These are phyloP conservation scores for Xylariaceae sp. DNA, from an alignment of 2,329 filamentous ascomycete genomes.

Conservation along the genomic window DNA sequence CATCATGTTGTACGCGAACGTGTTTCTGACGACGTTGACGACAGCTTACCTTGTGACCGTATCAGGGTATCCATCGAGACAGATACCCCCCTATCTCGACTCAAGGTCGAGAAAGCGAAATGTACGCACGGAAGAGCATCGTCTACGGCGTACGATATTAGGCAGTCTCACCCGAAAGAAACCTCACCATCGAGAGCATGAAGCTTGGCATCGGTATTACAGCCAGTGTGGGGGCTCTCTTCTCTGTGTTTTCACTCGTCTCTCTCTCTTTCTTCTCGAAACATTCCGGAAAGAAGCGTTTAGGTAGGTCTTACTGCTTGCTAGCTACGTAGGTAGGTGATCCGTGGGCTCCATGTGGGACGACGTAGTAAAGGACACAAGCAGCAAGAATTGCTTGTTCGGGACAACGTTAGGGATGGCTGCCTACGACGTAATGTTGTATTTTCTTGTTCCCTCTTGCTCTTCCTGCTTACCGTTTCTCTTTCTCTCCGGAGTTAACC, in stretches of 20 bases:
- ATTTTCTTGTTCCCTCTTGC: not conserved
- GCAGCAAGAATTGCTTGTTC: not conserved
- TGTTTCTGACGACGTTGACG: not conserved
- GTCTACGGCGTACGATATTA: slow-evolving; percentile 9
- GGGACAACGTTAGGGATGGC: not conserved
- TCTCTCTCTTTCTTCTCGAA: not conserved
- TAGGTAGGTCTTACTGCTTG: not conserved
- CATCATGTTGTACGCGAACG: not conserved
- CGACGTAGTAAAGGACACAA: not conserved
- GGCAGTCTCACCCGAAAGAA: slow-evolving; percentile 17
- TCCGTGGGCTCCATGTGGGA: not conserved
- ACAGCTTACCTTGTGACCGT: not conserved
- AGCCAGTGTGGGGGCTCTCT: too few relatives aligned
- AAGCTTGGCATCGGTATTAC: not conserved
- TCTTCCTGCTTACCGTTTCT: not conserved
- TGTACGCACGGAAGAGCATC: too few relatives aligned
- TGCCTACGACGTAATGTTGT: not conserved
- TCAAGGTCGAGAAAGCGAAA: too few relatives aligned
- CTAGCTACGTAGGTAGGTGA: not conserved
- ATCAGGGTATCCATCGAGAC: too few relatives aligned
- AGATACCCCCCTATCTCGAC: too few relatives aligned
- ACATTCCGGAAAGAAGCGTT: not conserved
- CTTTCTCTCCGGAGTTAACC: not conserved
- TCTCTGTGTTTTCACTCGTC: too few relatives aligned
- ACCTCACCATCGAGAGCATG: slow-evolving; percentile 11